These are phyloP conservation scores for Clarireedia hainanense DNA, from an alignment of 2,329 filamentous ascomycete genomes.

Conservation along the genomic window DNA sequence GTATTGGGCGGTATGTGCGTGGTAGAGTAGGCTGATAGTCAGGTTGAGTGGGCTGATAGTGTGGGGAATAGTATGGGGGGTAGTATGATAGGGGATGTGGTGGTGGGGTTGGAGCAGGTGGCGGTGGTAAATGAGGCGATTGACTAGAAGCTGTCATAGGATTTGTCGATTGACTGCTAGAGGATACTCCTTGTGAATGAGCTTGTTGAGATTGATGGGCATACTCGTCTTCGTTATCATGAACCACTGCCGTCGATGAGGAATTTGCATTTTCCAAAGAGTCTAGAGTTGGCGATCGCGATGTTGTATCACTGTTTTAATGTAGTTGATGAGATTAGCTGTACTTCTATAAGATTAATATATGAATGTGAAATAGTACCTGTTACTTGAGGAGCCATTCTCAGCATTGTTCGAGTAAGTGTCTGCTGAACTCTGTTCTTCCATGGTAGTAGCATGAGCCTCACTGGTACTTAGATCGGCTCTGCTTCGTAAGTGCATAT, in stretches of 20 bases:
- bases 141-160: not conserved
- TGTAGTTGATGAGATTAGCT: not conserved
- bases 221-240: not conserved
- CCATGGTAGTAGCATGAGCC: not conserved
- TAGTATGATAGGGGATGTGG: not conserved
- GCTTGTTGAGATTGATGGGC: not conserved
- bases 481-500: conserved; percentile 15
- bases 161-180: not conserved
- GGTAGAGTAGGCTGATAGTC: not conserved
- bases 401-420: not conserved
- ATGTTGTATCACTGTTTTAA: not conserved
- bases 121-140: not conserved
- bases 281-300: not conserved
- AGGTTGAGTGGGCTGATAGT: not conserved
- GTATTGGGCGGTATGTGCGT: not conserved
- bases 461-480: not conserved
- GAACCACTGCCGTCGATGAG: not conserved
- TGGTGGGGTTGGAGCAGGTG: conserved; percentile 4
- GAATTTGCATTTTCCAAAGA: not conserved
- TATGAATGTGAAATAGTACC: not conserved
- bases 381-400: not conserved
- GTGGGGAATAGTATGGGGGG: not conserved
- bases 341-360: not conserved
- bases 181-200: not conserved
- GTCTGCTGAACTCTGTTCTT: not conserved